These are phyloP conservation scores for Termitomyces sp. DNA, from an alignment of 768 basidiomycete species.

Conservation along the genomic window DNA sequence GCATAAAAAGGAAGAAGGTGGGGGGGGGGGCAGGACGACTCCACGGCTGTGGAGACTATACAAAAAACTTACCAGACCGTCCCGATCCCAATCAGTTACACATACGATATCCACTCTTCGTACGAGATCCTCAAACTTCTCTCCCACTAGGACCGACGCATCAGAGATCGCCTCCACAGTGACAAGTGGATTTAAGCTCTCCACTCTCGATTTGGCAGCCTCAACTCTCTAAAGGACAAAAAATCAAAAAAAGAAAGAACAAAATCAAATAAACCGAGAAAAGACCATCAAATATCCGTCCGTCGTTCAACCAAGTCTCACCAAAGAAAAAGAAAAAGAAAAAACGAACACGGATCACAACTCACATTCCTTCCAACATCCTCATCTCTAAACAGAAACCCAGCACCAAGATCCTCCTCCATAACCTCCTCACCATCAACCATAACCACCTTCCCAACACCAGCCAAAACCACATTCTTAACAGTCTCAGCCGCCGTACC, in stretches of 20 bases:
- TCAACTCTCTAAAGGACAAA: conserved; percentile 65
- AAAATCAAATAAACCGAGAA: conserved; percentile 24
- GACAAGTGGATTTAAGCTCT: conserved; percentile 91
- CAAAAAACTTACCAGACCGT: conserved; percentile 58
- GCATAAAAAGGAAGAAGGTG: not conserved
- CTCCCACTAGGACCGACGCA: conserved; percentile 42
- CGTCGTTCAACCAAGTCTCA: conserved; percentile 6
- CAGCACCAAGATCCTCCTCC: conserved; percentile 86
- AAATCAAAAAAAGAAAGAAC: too few species aligned
- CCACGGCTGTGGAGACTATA: conserved; percentile 9
- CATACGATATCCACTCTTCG: conserved; percentile 81
- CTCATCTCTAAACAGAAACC: conserved; percentile 92
- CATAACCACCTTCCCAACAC: conserved; percentile 86
- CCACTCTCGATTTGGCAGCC: conserved; percentile 80
- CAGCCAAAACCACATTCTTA: conserved; percentile 97
- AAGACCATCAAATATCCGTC: conserved; percentile 38
- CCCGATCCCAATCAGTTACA: conserved; percentile 73
- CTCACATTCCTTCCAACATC: conserved; percentile 89
- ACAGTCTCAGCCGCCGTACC: conserved; percentile 91
- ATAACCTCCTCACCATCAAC: conserved; percentile 74
- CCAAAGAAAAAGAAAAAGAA: conserved; percentile 1
- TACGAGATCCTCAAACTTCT: conserved; percentile 56
- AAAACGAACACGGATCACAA: not conserved
- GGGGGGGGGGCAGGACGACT: not conserved
- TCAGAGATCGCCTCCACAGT: conserved; percentile 66